These are phyloP conservation scores for Phytophthora meadii DNA, from an alignment of 352 stramenopile genomes.

Conservation along the genomic window DNA sequence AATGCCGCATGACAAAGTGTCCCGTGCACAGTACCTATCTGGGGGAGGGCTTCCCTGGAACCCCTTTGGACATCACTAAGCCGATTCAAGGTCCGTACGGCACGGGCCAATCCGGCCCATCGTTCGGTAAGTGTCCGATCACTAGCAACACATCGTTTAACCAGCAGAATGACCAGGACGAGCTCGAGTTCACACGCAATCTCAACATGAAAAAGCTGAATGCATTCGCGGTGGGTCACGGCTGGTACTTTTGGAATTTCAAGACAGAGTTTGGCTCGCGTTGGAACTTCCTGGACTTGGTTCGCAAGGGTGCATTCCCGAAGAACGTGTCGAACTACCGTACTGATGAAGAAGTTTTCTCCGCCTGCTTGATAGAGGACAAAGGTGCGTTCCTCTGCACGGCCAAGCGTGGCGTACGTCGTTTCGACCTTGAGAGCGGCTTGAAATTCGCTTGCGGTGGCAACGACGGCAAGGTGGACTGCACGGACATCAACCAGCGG, in stretches of 20 bases:
- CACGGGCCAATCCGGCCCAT: constrained; percentile 83
- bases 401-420: constrained; percentile 72
- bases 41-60: constrained; percentile 86
- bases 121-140: constrained; percentile 89
- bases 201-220: constrained; percentile 94
- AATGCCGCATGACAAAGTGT: constrained; percentile 90
- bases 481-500: constrained; percentile 46
- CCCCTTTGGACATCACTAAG: constrained; percentile 88
- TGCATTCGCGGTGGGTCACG: constrained; percentile 90
- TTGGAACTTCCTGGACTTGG: constrained; percentile 91
- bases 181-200: constrained; percentile 78
- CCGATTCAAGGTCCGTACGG: constrained; percentile 88
- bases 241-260: constrained; percentile 98
- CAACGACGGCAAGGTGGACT: constrained; percentile 55
- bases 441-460: constrained; percentile 68
- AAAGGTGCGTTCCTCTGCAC: constrained; percentile 75
- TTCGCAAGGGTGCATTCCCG: constrained; percentile 67
- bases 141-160: constrained; percentile 85
- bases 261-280: constrained; percentile 91
- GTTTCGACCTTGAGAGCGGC: constrained; percentile 60
- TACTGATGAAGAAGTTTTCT: constrained; percentile 62
- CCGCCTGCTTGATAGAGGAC: constrained; percentile 73
- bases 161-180: constrained; percentile 82
- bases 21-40: constrained; percentile 89
- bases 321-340: constrained; percentile 78